Base-by-base conservation (phyloP, 768 basidiomycete species). In the Suillus weaverae region DNA sequence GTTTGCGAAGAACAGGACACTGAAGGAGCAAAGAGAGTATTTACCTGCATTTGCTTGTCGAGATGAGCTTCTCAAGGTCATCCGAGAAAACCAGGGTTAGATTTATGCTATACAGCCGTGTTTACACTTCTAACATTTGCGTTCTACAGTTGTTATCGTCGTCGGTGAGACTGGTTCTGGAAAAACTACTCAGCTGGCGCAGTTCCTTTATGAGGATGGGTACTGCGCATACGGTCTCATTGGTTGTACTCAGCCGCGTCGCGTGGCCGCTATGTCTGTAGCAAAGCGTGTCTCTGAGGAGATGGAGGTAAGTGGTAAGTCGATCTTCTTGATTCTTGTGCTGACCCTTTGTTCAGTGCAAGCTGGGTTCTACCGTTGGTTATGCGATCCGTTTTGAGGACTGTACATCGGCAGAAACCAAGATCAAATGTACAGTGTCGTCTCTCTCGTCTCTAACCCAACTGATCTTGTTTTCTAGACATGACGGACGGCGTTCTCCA, bases 121-220 rank as follows among this genome's bases (percentile, higher is more conserved):
- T 55, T 60, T 13, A n/a, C 20, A 43, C 3, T 63, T 20, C 64
- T 59, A 60, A 59, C 26, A 16, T 60, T 22, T 5, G 36, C 26
- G 9, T 61, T 60, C 11, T 22, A 33, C 68, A 97, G 97, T 99
- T 43, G 82, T 92, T 55, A 88, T 99, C 63, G 94, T 99, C 44
- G 92, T 99, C 46, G 97, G 97, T n/a, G 97, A 99, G 78, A 99
- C 97, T n/a, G 97, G 97, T 11, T 99, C 97, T 0, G 97, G 97
- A 7, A 99, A 99, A 80, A 99, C 97, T 1, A 99, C 97, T 0
- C 97, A 99, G 75, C 81, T 99, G 7, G 82, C 93, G 0, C 97
- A 99, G 73, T 99, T 95, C 79, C 76, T 99, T 66, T 94, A 98
- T 73, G 97, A 99, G 75, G 97, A 99, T 67, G 97, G 97, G 0